phyloP scores from a whole-genome alignment of 352 stramenopile species.

The Chrysophaeum taylorii region DNA sequence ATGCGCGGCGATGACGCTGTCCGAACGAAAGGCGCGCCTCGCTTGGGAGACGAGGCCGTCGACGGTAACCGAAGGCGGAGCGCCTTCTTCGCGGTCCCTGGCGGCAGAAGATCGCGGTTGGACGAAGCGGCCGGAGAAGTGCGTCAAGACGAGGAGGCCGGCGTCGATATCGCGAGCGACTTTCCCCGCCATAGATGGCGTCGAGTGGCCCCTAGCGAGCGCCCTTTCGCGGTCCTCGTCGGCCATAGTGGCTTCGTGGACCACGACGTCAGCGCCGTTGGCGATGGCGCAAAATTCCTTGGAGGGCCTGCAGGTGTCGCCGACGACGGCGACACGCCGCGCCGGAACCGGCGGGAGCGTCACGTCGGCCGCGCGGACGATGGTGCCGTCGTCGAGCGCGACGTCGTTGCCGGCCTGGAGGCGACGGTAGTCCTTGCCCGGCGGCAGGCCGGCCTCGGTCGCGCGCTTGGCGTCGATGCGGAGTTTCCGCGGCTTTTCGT shows the following conservation, averaged over 20 bases:
- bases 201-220: constrained; percentile 61
- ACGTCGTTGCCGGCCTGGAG: constrained; percentile 58
- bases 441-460: constrained; percentile 41
- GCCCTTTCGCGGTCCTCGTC: constrained; percentile 40
- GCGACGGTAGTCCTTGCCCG: constrained; percentile 52
- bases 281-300: constrained; percentile 44
- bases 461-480: constrained; percentile 49
- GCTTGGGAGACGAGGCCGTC: constrained; percentile 58
- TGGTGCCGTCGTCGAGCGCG: constrained; percentile 44
- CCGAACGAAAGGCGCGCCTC: constrained; percentile 49
- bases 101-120: constrained; percentile 50
- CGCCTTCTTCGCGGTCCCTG: too few relatives aligned
- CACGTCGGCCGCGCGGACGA: constrained; percentile 32
- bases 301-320: constrained; percentile 58
- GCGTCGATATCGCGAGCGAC: constrained; percentile 60
- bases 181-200: constrained; percentile 33
- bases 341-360: constrained; percentile 47
- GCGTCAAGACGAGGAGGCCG: constrained; percentile 58
- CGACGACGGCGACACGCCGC: constrained; percentile 61
- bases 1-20: constrained; percentile 53
- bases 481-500: constrained; percentile 52
- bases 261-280: constrained; percentile 46
- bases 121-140: constrained; percentile 68
- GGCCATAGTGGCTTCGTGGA: constrained; percentile 65
- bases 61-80: neutral